Evolutionary conservation across 331 rosid species (phyloP).

Genomic region (Cydonia oblonga): DNA sequence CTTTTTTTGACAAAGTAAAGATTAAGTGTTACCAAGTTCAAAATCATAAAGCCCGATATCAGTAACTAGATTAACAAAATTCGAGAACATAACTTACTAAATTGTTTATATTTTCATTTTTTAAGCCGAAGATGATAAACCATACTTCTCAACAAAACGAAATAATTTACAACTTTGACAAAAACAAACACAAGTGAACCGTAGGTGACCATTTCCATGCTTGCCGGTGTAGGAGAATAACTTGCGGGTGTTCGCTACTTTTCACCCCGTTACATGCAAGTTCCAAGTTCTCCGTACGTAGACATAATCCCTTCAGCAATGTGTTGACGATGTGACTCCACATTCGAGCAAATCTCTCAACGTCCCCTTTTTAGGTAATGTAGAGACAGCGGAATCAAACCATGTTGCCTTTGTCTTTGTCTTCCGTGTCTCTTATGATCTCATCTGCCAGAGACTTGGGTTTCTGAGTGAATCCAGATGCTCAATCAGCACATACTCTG

Average conservation of each 20-base stretch:
- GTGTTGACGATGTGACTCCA: not conserved
- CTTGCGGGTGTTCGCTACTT: not conserved
- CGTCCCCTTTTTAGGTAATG: not conserved
- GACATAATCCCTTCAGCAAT: not conserved
- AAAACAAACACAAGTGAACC: not conserved
- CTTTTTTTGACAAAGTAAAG: too few species aligned
- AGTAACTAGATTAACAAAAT: too few species aligned
- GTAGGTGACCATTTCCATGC: too few species aligned
- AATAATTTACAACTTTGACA: not conserved
- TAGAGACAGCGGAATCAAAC: not conserved
- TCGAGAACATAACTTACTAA: too few species aligned
- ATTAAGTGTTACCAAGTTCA: too few species aligned
- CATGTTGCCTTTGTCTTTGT: constrained; percentile 6
- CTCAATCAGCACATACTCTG: too few species aligned
- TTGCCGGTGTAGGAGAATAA: not conserved
- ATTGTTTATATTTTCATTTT: too few species aligned
- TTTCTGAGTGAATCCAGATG: too few species aligned
- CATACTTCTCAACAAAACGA: too few species aligned
- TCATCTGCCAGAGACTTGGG: too few species aligned
- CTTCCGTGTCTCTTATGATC: constrained; percentile 15
- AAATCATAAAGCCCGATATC: too few species aligned
- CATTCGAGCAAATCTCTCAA: not conserved
- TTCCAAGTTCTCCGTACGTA: not conserved
- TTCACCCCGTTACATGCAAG: not conserved
- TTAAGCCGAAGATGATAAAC: too few species aligned